Evolutionary conservation across 2,329 filamentous ascomycete species (phyloP), one percentile per base, ranked within the genome.

Genomic region (Colletotrichum musae): DNA sequence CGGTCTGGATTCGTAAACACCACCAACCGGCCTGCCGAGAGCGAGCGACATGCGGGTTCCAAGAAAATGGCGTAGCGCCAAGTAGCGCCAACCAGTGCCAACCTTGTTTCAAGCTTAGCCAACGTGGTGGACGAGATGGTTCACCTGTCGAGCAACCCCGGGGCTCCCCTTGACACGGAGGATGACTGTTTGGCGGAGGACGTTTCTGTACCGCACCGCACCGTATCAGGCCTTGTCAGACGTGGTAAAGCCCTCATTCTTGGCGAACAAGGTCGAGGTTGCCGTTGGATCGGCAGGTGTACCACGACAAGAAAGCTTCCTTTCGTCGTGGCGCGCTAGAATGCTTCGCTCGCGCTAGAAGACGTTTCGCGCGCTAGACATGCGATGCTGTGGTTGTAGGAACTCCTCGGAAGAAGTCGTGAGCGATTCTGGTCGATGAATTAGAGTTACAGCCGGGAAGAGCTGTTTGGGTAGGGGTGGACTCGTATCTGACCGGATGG

Each of bases 21-120:
- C 10, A 60, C 13, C 32, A 60, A 36, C 12, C n/a, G 43, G 43
- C n/a, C 36, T 26, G 56, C 62, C 24, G 62, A 69, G 43, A 48
- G 62, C 56, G 36, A 66, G 18, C 7, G 60, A 57, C 51, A 57
- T 26, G 28, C 51, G 62, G 62, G 51, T 52, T 59, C 50, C 62
- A 69, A 65, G 51, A 57, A 56, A 54, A 57, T 32, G 62, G 56
- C 36, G 56, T 52, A n/a, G 56, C n/a, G 67, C 67, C 67, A 69
- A 69, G 67, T 50, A 26, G 45, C 36, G 41, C 56, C 51, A 57
- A 57, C 50, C 56, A 41, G 51, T 60, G 51, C 51, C 43, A 66
- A 69, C 62, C 51, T 66, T 45, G 56, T 45, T 28, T 41, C 66
- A 52, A 69, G 48, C 56, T 60, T 51, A 52, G 62, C 51, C 36